Evolutionary conservation across 192 early-diverging fungal genomes (phyloP).

Genomic region (Coemansia asiatica): DNA sequence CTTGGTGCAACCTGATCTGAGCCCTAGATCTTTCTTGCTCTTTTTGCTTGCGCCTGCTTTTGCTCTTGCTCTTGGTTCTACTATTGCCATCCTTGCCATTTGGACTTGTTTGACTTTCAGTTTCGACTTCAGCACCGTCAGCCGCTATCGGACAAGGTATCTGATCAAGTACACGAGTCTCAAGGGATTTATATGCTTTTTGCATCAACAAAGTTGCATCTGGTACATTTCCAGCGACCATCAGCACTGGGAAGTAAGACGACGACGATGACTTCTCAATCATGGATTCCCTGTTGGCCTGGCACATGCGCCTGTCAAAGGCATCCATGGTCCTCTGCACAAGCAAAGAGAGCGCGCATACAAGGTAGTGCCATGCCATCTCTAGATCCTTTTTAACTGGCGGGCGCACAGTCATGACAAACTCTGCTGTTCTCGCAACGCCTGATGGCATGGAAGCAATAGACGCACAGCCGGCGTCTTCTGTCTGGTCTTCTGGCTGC

Average conservation of each 20-base stretch:
- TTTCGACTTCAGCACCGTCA: neutral
- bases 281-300: constrained; percentile 6
- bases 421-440: constrained; percentile 26
- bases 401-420: constrained; percentile 15
- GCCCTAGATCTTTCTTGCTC: neutral
- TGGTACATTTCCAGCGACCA: neutral
- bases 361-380: constrained; percentile 14
- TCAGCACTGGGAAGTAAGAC: neutral
- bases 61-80: neutral
- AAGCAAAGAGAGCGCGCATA: constrained; percentile 19
- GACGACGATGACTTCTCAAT: neutral
- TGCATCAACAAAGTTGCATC: neutral
- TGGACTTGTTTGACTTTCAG: too few species aligned
- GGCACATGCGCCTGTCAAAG: constrained; percentile 28
- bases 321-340: constrained; percentile 31
- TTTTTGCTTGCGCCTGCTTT: neutral
- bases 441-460: constrained; percentile 10
- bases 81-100: neutral
- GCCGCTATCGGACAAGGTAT: neutral
- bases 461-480: neutral
- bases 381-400: neutral
- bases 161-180: neutral
- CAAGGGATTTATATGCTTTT: neutral
- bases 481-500: neutral
- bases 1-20: neutral